Conservation (phyloP, 1,139 yeast genomes). For the Chernovozyma aurita region DNA sequence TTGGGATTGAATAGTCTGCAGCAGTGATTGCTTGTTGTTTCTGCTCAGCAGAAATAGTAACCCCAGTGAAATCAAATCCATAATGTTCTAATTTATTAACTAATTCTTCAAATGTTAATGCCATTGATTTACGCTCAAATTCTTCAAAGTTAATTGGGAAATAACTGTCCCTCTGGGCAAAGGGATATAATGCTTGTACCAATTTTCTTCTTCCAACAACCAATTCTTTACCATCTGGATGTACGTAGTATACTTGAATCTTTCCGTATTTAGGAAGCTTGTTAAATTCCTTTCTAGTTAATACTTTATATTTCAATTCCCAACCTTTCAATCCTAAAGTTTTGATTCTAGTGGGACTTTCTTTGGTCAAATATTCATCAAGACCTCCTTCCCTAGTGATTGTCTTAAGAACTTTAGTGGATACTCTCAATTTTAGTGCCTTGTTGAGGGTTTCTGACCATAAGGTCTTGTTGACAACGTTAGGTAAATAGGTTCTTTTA, state of each 20-base stretch:
- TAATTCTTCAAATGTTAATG: conserved; percentile 38
- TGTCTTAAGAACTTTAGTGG: conserved; percentile 81
- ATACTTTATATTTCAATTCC: conserved; percentile 74
- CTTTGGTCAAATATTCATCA: conserved; percentile 81
- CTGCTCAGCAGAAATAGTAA: conserved; percentile 11
- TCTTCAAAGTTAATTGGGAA: conserved; percentile 40
- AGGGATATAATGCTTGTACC: conserved; percentile 48
- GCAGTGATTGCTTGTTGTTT: not conserved
- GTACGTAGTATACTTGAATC: conserved; percentile 48
- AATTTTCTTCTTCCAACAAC: conserved; percentile 63
- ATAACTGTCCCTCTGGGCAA: conserved; percentile 45
- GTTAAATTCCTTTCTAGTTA: conserved; percentile 30
- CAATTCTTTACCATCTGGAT: conserved; percentile 43
- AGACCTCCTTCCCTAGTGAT: conserved; percentile 92
- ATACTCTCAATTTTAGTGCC: conserved; percentile 53
- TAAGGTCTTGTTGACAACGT: conserved; percentile 65
- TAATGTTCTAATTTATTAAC: conserved; percentile 33
- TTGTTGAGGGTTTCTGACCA: conserved; percentile 80
- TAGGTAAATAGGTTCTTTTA: conserved; percentile 77
- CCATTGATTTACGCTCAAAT: conserved; percentile 39
- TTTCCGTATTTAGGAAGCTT: conserved; percentile 23
- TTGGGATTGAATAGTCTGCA: no score
- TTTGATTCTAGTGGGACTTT: conserved; percentile 82
- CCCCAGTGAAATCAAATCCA: conserved; percentile 28
- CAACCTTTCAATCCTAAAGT: conserved; percentile 92